phyloP scores from a whole-genome alignment of 371 early-diverging fungal species.

The Dinochytrium kinnereticum region DNA sequence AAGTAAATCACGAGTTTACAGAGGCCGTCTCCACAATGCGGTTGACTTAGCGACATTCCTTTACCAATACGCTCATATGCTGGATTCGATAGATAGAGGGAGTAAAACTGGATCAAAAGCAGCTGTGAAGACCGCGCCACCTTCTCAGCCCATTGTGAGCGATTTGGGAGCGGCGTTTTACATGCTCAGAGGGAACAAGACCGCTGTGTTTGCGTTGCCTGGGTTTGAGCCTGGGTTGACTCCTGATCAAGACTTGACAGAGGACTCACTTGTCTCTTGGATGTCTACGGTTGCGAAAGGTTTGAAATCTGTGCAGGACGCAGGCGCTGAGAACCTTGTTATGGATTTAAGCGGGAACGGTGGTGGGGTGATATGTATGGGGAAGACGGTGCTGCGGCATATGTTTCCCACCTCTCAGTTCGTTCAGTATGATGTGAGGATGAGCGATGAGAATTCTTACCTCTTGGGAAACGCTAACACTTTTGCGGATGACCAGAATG shows the following conservation, averaged over 20 bases:
- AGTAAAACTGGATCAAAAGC: not conserved
- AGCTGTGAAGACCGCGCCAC: not conserved
- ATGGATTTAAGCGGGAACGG: slow-evolving; percentile 41
- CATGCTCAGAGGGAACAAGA: not conserved
- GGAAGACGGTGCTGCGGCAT: slow-evolving; percentile 14
- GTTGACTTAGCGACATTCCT: not conserved
- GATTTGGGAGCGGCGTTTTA: slow-evolving; percentile 7
- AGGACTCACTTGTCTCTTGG: not conserved
- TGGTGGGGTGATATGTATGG: slow-evolving; percentile 32
- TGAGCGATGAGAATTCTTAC: not conserved
- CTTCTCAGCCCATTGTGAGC: not conserved
- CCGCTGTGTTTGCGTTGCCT: not conserved
- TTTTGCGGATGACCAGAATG: not conserved
- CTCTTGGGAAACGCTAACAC: not conserved
- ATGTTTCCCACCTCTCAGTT: slow-evolving; percentile 12
- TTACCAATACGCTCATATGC: not conserved
- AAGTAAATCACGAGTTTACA: not conserved
- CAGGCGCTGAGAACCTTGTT: slow-evolving; percentile 35
- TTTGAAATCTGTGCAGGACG: slow-evolving; percentile 19
- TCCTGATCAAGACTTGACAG: not conserved
- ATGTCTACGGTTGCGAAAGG: slow-evolving; percentile 21
- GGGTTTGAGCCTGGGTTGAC: not conserved
- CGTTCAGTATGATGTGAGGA: slow-evolving; percentile 13
- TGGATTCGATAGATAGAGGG: not conserved
- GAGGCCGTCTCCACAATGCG: not conserved